Conservation (phyloP, 805 yeast species). For the Starmerella davenportii region DNA sequence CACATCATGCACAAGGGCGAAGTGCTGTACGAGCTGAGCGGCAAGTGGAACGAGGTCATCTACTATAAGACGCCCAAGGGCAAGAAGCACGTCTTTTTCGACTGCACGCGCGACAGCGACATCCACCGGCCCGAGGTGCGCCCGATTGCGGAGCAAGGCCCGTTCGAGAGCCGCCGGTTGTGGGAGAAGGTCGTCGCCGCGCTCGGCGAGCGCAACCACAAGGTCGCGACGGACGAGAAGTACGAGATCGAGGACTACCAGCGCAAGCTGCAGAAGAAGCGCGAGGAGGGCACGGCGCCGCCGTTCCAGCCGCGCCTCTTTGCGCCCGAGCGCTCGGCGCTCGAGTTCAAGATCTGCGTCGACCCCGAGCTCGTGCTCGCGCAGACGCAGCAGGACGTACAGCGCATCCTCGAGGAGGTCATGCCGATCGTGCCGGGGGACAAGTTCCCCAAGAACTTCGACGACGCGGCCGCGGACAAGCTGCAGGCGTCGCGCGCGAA, state of each 20-base stretch:
- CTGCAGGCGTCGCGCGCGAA: too few relatives aligned
- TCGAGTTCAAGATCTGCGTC: constrained; percentile 54
- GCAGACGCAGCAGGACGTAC: constrained; percentile 34
- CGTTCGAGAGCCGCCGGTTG: constrained; percentile 58
- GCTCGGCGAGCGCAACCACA: constrained; percentile 61
- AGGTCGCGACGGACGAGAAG: constrained; percentile 73
- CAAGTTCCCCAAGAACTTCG: constrained; percentile 41
- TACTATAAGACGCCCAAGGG: constrained; percentile 40
- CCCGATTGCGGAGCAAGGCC: constrained; percentile 63
- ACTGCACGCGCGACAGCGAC: constrained; percentile 30
- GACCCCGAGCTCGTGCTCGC: constrained; percentile 28
- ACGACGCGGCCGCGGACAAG: constrained; percentile 50
- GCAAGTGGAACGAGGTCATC: constrained; percentile 88
- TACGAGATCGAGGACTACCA: constrained; percentile 75
- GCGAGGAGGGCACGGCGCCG: constrained; percentile 53
- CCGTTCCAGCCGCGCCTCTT: constrained; percentile 62
- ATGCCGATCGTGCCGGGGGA: constrained; percentile 81
- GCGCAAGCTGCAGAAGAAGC: constrained; percentile 50
- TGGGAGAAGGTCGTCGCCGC: constrained; percentile 78
- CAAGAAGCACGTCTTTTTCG: constrained; percentile 33
- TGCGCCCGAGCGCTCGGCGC: constrained; percentile 28
- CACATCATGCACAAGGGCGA: constrained; percentile 40
- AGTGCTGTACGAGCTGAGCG: constrained; percentile 46
- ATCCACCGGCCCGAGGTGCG: constrained; percentile 47
- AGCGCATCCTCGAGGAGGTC: constrained; percentile 38